Percentiles rank a stretch among this genome's conserved stretches.
phyloP scores from a whole-genome alignment of 2,329 filamentous ascomycete species.

The Metarhizium humberi region DNA sequence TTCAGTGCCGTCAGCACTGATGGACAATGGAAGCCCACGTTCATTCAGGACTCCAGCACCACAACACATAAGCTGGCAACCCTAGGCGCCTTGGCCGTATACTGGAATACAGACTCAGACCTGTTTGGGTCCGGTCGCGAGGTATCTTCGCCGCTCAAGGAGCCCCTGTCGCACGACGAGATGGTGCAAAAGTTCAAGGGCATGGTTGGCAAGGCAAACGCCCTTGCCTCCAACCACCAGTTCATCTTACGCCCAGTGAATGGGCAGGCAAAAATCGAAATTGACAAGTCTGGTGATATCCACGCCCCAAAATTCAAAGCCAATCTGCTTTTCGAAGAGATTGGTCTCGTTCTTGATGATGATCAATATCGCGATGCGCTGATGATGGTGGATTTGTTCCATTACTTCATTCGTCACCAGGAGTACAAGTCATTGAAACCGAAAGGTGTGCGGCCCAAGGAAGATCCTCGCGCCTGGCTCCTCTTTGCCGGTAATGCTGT shows the following conservation, averaged over 20 bases:
- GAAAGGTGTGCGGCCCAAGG: slow-evolving; percentile 68
- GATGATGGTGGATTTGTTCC: slow-evolving; percentile 98
- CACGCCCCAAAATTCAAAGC: slow-evolving; percentile 82
- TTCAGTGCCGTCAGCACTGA: slow-evolving; percentile 97
- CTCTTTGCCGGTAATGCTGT: slow-evolving; percentile 85
- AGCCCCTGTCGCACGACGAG: slow-evolving; percentile 61
- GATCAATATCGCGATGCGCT: slow-evolving; percentile 93
- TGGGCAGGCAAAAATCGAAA: slow-evolving; percentile 85
- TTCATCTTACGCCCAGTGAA: slow-evolving; percentile 95
- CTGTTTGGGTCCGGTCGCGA: slow-evolving; percentile 78
- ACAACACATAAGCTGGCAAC: slow-evolving; percentile 92
- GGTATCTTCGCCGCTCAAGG: slow-evolving; percentile 32
- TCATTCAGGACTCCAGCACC: slow-evolving; percentile 76
- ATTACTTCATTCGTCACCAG: slow-evolving; percentile 95
- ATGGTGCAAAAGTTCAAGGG: slow-evolving; percentile 68
- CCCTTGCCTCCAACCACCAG: slow-evolving; percentile 56
- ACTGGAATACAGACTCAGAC: slow-evolving; percentile 94
- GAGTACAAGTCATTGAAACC: slow-evolving; percentile 93
- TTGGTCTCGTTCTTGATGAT: slow-evolving; percentile 94
- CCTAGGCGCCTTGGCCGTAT: slow-evolving; percentile 80
- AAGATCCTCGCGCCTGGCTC: slow-evolving; percentile 89
- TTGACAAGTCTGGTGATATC: slow-evolving; percentile 82
- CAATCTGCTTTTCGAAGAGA: slow-evolving; percentile 87
- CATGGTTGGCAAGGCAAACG: slow-evolving; percentile 68
- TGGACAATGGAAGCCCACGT: slow-evolving; percentile 88